A percentile compares a stretch with the other conserved stretches of the same genome.
phyloP scores from a whole-genome alignment of 371 early-diverging fungal genomes.

The Conidiobolus incongruus region DNA sequence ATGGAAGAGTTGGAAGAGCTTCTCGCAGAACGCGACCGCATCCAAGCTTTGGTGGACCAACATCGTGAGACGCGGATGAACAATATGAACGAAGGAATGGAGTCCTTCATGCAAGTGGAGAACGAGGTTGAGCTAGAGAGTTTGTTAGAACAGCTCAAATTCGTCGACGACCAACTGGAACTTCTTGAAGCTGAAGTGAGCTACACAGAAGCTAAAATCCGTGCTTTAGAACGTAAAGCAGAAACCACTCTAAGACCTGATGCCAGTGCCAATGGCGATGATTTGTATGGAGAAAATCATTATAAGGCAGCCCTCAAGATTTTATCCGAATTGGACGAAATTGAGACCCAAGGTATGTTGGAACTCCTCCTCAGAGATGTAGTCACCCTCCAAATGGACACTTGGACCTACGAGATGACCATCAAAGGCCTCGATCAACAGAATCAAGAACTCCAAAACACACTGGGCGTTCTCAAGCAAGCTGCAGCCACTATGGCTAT shows the following conservation, averaged over 20 bases:
- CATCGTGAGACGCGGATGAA: too few species aligned
- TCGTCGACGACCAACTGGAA: not conserved
- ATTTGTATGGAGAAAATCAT: slow-evolving; percentile 1
- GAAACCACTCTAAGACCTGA: not conserved
- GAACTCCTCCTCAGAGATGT: slow-evolving; percentile 2
- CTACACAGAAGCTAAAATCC: slow-evolving; percentile 3
- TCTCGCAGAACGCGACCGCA: not conserved
- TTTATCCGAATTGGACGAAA: slow-evolving; percentile 1
- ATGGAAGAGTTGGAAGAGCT: not conserved
- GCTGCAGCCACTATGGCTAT: not conserved
- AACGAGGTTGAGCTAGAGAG: not conserved
- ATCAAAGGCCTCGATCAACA: not conserved
- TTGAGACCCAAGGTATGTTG: slow-evolving; percentile 1
- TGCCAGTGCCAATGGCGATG: not conserved
- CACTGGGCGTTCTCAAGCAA: not conserved
- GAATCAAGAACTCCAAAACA: not conserved
- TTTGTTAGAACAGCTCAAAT: not conserved
- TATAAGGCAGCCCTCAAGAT: slow-evolving; percentile 2
- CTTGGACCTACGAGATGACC: not conserved
- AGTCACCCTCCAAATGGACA: not conserved
- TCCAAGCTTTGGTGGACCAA: too few species aligned
- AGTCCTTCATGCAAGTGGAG: not conserved
- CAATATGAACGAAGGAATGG: too few species aligned
- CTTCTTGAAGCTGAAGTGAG: not conserved
- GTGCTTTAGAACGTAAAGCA: not conserved